Base-by-base conservation (phyloP, 805 yeast genomes). In the Wickerhamiella slavikovae region DNA sequence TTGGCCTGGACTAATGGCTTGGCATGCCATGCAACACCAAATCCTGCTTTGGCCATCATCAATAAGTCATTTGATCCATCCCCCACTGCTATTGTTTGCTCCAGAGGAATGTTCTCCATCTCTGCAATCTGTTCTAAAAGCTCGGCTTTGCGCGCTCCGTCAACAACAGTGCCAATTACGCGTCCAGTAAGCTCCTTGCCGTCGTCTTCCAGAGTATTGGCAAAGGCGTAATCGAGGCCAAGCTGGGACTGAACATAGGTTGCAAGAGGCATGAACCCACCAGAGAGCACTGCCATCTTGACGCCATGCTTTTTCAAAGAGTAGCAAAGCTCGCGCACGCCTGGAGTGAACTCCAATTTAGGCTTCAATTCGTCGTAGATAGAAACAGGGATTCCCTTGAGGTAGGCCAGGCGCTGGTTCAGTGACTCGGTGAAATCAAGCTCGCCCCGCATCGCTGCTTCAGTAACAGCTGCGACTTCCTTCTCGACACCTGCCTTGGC, bases 11-110 rank as follows among this genome's bases (percentile, higher is more conserved):
- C 98, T 38, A 63, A 71, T 15, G 96, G 95, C 49, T 89, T 89
- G 14, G 96, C 99, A 48, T 80, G 77, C 91, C 94, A 89, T 0
- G 98, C 98, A 31, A 89, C 61, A 14, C 98, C 98, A 48, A 69
- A 76, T 0, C 96, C 96, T 2, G 93, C 94, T 10, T 54, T 67
- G 2, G 58, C 64, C 96, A 89, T 89, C 82, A 91, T 91, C 26
- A 66, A 65, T 45, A 89, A 57, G 54, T 89, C 99, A 45, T 89
- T 89, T 15, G 96, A 94, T 22, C 99, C 99, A 48, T 89, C 96
- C 22, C 96, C 96, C 22, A 85, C 76, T 28, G 94, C 94, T 27
- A 77, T 72, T 1, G 73, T 71, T 3, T 59, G 27, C n/a, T 33
- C 37, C 7, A 49, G 35, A 3, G 41, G 41, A n/a, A 54, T 38